Base-by-base conservation (phyloP, 2,329 filamentous ascomycete species). In the Penicillium aurantiogriseum region DNA sequence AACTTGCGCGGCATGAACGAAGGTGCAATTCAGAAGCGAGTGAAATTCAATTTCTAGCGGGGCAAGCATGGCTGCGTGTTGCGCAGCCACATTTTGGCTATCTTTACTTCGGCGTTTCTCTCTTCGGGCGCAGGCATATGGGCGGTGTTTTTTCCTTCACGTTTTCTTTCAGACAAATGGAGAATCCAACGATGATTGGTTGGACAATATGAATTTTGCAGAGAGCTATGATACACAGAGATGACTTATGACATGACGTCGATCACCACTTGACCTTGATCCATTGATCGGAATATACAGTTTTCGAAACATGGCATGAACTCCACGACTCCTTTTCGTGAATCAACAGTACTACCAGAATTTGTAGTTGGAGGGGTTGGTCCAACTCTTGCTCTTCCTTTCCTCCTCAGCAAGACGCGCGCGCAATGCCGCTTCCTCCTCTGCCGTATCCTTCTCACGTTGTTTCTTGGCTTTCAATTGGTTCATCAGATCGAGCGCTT, bases 401-500 rank as follows among this genome's bases (percentile, higher is more conserved):
- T 78, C 76, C 58, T 78, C 74, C 59, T 74, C 74, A 21, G 67
- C 69, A 52, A 57, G 49, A n/a, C 61, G 64, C 44, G 67, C 64
- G 31, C 71, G 71, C 50, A 68, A 67, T 40, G 71, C 57, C 7
- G 62, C 71, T 55, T 76, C 74, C 44, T 72, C 71, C 15, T 68
- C 69, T 56, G 74, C 73, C 48, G 71, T 70, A 52, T 79, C 78
- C 63, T 78, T 79, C 44, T 79, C 76, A 58, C 72, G 74, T 65
- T 86, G 82, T 70, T 87, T 84, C 73, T 89, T 86, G 5, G 82
- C 80, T 69, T 90, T 87, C 74, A 92, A 87, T 67, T 84, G 81
- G 69, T 89, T 86, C 74, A 93, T 88, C 57, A 94, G 85, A 71
- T 96, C 91, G 54, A 96, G 88, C 4, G 90, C 90, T 63, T 91